Evolutionary conservation across 2,329 filamentous ascomycete species (phyloP), one percentile per base, ranked within the genome.

Genomic region (Chaetomiaceae sp.): DNA sequence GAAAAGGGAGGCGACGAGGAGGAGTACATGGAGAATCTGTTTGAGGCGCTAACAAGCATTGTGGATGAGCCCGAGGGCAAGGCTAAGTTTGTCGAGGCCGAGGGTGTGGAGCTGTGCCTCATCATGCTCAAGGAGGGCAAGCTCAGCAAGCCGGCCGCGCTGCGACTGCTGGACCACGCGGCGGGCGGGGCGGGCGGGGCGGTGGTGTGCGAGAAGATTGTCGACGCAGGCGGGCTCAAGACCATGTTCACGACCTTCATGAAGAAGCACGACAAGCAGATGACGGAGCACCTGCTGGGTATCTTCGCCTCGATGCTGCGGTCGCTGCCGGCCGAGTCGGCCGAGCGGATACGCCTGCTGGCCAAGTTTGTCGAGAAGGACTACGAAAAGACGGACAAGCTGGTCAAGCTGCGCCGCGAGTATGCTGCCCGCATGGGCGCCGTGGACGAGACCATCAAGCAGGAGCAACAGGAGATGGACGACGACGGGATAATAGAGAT

Each of bases 301-400:
- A 86, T 97, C 9, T 90, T 97, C 56, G 81, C 87, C 1, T 88
- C 87, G 0, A 78, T 99, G 65, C 75, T 99, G 1, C 84, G 90
- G 20, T 76, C 85, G 4, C 69, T 99, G 1, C 90, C 91, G 0
- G 87, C 83, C 14, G 82, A 89, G 27, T 90, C 88, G 1, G 76
- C 88, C 0, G 77, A 84, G 27, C 81, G 93, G 5, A 95, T 97
- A 60, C 82, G 93, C 4, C 80, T 86, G 1, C 77, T 97, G 4
- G 92, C 91, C 42, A 99, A 99, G 64, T 97, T 97, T 62, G 86
- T 96, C 16, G 93, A 99, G 67, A 95, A 89, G 65, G 84, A 96
- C 58, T 96, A 95, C 65, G 89, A 85, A 59, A 97, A 97, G 73
- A 81, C 89, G 33, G 71, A 65, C 5, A 88, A 84, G 64, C 73